Evolutionary conservation across 2,329 filamentous ascomycete genomes (phyloP).

Genomic region (Aspergillus pseudoviridinutans): DNA sequence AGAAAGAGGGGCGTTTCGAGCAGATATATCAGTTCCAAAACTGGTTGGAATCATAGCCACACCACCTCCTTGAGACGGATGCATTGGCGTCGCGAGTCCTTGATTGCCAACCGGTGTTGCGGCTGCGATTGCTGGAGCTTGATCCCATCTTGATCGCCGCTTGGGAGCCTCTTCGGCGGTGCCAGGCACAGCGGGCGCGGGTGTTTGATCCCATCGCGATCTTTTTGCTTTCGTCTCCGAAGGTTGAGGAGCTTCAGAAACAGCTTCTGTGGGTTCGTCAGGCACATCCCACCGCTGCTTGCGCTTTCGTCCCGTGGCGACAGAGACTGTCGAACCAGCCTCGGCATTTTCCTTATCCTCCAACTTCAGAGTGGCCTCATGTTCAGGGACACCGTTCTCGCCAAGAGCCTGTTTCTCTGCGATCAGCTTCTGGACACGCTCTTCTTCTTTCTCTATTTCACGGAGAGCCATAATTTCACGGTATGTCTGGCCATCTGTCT

Average conservation of each 20-base stretch:
- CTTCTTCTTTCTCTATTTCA: slow-evolving; percentile 90
- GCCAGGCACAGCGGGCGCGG: slow-evolving; percentile 48
- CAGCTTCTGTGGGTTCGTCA: slow-evolving; percentile 51
- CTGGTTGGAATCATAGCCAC: slow-evolving; percentile 51
- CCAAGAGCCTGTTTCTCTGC: slow-evolving; percentile 66
- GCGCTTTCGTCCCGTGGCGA: slow-evolving; percentile 66
- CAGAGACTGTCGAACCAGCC: slow-evolving; percentile 62
- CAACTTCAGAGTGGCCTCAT: slow-evolving; percentile 70
- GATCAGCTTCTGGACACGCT: slow-evolving; percentile 75
- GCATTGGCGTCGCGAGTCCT: slow-evolving; percentile 74
- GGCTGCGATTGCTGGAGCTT: slow-evolving; percentile 64
- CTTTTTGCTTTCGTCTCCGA: slow-evolving; percentile 64
- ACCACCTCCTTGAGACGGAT: slow-evolving; percentile 60
- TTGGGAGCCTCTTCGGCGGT: slow-evolving; percentile 58
- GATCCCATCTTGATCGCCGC: slow-evolving; percentile 86
- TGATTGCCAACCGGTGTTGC: slow-evolving; percentile 70
- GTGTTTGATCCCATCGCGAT: slow-evolving; percentile 84
- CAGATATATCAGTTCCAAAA: slow-evolving; percentile 78
- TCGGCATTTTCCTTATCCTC: slow-evolving; percentile 71
- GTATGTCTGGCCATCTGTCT: slow-evolving; percentile 74
- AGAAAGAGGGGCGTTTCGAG: slow-evolving; percentile 74
- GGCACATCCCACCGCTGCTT: slow-evolving; percentile 94
- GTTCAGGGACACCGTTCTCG: slow-evolving; percentile 58
- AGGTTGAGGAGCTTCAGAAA: slow-evolving; percentile 45
- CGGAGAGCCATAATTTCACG: slow-evolving; percentile 85